Base-by-base conservation (phyloP, 495 filamentous ascomycete genomes). In the Opeltia flavorubescens region DNA sequence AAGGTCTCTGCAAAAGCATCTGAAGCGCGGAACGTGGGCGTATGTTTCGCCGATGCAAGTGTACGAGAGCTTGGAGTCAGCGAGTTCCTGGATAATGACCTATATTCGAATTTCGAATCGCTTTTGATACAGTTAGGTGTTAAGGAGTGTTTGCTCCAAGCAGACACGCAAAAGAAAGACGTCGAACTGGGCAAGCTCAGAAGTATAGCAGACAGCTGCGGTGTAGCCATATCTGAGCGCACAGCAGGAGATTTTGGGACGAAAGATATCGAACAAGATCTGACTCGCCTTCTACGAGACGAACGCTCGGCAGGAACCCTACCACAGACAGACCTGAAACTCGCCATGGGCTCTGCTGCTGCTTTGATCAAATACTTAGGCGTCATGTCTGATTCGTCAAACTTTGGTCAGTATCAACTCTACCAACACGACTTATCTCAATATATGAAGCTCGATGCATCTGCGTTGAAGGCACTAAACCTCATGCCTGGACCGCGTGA, bases 391-490 rank as follows among this genome's bases (percentile, higher is more conserved):
- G 93, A 99, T 56, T 65, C 85, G 13, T 84, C 85, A 18, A 96
- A 99, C 60, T 95, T 94, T 60, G 91, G 91, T 1, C 88, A 96
- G 59, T 99, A 87, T 58, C 86, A 89, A 55, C 76, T 99, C 21
- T 96, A 95, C 56, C 91, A 99, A 58, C 93, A 96, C 63, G 93
- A 99, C 59, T 64, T 99, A 24, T 81, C 87, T 9, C 91, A 99
- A 57, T 99, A 86, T 56, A 99, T 99, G 91, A 96, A 95, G 65
- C 77, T 99, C 11, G 91, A 99, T 68, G 84, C 93, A 11, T 86
- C 91, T 4, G 91, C 91, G 2, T 67, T 99, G 13, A 86, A 89
- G 49, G 91, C 91, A 11, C 72, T 99, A 38, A 99, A 96, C 55
- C 72, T 99, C 17, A 95, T 99, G 86, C 91, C 91, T 20, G 89